Base-by-base conservation (phyloP, 164 flowering plant genomes). In the Houttuynia cordata region DNA sequence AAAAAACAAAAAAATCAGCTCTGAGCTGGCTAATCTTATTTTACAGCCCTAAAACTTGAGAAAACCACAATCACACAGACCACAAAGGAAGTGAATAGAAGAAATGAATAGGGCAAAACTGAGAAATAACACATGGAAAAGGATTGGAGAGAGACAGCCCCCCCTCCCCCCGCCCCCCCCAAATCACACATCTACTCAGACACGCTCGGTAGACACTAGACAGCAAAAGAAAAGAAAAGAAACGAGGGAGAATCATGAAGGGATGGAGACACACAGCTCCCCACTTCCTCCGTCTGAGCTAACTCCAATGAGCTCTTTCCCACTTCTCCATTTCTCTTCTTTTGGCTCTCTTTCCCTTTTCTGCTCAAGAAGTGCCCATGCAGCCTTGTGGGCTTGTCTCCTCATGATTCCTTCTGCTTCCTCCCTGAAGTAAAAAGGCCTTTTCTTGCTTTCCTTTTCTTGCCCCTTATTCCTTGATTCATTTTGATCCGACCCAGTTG, bases 301-400 rank as follows among this genome's bases (percentile, higher is more conserved):
- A 52, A 9, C 30, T 2, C 17, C 21, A 60, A 55, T 60, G 59
- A 30, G 60, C 52, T 49, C 20, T 34, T 51, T 34, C 39, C 21
- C 52, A 30, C 30, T 8, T 40, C 23, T 12, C 15, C 47, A 30
- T 30, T 30, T 30, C 37, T 30, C 37, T 30, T 30, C 37, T 19
- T 23, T 51, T 15, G 52, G 50, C 40, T 24, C 21, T 42, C 61
- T 57, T 25, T 61, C 42, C 45, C 6, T 23, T 24, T 24, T 37
- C 51, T 42, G 24, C 58, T 41, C 57, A 21, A 57, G 22, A 42
- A 53, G 1, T 59, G 17, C n/a, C 23, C 63, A 59, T 53, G 63
- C 59, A 66, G 53, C 63, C 49, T 42, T 42, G 37, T 49, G 57
- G 58, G 52, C 24, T 39, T 42, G 40, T 53, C 22, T 21, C 51